Evolutionary conservation across 176 grass and related monocot species (phyloP).

Genomic region (Bothriochloa decipiens): DNA sequence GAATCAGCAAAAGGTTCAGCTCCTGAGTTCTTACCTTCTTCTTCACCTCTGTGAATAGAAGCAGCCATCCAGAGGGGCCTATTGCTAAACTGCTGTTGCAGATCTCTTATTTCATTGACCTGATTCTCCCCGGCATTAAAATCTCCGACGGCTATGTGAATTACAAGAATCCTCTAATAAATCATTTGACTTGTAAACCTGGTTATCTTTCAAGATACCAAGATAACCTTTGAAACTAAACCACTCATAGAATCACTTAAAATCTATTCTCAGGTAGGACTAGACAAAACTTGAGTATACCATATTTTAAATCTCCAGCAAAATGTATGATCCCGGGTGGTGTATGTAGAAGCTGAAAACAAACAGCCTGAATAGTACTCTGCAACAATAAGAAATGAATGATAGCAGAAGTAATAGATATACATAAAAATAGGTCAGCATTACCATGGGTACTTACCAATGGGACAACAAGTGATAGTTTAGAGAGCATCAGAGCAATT

Average conservation of each 20-base stretch:
- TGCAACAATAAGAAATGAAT: constrained; percentile 51
- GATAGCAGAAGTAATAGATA: constrained; percentile 8
- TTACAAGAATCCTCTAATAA: constrained; percentile 31
- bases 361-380: constrained; percentile 77
- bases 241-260: neutral
- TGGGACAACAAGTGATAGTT: constrained; percentile 73
- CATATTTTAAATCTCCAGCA: constrained; percentile 89
- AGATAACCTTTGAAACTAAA: constrained; percentile 31
- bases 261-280: constrained; percentile 13
- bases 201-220: constrained; percentile 42
- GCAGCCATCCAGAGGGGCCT: constrained; percentile 83
- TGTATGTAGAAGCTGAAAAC: constrained; percentile 78
- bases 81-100: constrained; percentile 54
- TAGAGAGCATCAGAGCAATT: constrained; percentile 81
- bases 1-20: constrained; percentile 19
- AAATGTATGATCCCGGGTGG: constrained; percentile 80
- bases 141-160: constrained; percentile 70
- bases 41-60: constrained; percentile 88
- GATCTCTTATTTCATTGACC: constrained; percentile 55
- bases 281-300: constrained; percentile 40
- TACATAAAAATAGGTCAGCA: constrained; percentile 9
- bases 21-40: constrained; percentile 61
- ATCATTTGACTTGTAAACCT: constrained; percentile 38
- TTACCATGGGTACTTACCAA: constrained; percentile 54
- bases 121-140: constrained; percentile 54